phyloP scores from a whole-genome alignment of 768 basidiomycete genomes.

The Kwoniella sp. region DNA sequence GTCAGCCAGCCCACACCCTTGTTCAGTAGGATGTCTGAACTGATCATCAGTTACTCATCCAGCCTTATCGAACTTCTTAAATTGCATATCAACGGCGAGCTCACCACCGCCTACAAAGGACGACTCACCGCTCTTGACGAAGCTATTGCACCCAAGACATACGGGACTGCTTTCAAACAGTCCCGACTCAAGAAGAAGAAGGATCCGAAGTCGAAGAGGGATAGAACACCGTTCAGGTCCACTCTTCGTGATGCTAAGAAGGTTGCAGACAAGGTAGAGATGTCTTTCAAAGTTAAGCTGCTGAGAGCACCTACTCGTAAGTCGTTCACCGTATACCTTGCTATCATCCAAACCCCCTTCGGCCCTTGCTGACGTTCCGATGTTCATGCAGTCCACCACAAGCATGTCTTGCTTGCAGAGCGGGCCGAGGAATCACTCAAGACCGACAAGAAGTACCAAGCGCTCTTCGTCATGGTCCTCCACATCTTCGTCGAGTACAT shows the following conservation, averaged over 20 bases:
- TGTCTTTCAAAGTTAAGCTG: slow-evolving; percentile 6
- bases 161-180: slow-evolving; percentile 14
- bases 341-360: no score
- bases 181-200: slow-evolving; percentile 11
- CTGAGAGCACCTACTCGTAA: slow-evolving; percentile 17
- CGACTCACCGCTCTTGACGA: slow-evolving; percentile 29
- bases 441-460: slow-evolving; percentile 62
- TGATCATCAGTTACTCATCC: not conserved
- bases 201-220: slow-evolving; percentile 6
- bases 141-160: slow-evolving; percentile 21
- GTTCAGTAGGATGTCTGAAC: not conserved
- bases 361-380: not conserved
- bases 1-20: not conserved
- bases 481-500: slow-evolving; percentile 65
- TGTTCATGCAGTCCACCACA: not conserved
- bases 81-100: slow-evolving; percentile 63
- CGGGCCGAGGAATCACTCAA: slow-evolving; percentile 31
- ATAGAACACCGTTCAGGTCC: slow-evolving; percentile 15
- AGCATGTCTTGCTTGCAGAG: slow-evolving; percentile 29
- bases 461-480: slow-evolving; percentile 67
- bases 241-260: slow-evolving; percentile 11
- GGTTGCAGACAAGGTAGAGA: not conserved
- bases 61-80: slow-evolving; percentile 67
- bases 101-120: slow-evolving; percentile 41
- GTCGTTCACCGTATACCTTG: not conserved